These are phyloP conservation scores for Globisporangium barbulae DNA, from an alignment of 352 stramenopile species.

Conservation along the genomic window DNA sequence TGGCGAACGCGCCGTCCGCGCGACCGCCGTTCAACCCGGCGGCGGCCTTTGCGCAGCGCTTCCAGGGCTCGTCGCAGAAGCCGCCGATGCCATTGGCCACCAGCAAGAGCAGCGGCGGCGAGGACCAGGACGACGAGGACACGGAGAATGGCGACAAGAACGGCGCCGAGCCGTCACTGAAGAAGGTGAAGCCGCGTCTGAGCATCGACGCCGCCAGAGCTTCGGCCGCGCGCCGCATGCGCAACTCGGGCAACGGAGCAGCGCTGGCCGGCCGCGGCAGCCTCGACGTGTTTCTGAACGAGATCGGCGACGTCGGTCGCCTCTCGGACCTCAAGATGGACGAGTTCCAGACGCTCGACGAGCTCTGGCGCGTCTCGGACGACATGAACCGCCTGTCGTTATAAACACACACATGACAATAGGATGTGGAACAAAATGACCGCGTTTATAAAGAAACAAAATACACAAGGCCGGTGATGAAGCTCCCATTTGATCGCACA, in stretches of 20 bases:
- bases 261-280: conserved; percentile 54
- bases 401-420: conserved; percentile 22
- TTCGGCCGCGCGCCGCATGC: conserved; percentile 61
- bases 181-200: conserved; percentile 70
- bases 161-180: conserved; percentile 56
- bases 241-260: conserved; percentile 49
- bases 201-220: conserved; percentile 76
- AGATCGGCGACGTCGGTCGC: conserved; percentile 72
- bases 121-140: conserved; percentile 41
- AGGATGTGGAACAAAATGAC: neutral
- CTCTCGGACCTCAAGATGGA: conserved; percentile 87
- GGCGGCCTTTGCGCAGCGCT: conserved; percentile 53
- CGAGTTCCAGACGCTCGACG: conserved; percentile 77
- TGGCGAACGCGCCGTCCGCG: conserved; percentile 15
- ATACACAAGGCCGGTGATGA: neutral
- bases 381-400: conserved; percentile 83
- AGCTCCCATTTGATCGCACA: too few relatives aligned
- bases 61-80: conserved; percentile 35
- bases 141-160: conserved; percentile 23
- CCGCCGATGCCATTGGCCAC: conserved; percentile 27
- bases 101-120: conserved; percentile 34
- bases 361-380: conserved; percentile 81
- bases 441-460: conserved; percentile 1
- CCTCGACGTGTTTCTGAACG: conserved; percentile 76
- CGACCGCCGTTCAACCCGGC: conserved; percentile 41